Evolutionary conservation across 768 basidiomycete genomes (phyloP), one percentile per base, ranked within the genome.

Genomic region (Rhodotorula diobovata): DNA sequence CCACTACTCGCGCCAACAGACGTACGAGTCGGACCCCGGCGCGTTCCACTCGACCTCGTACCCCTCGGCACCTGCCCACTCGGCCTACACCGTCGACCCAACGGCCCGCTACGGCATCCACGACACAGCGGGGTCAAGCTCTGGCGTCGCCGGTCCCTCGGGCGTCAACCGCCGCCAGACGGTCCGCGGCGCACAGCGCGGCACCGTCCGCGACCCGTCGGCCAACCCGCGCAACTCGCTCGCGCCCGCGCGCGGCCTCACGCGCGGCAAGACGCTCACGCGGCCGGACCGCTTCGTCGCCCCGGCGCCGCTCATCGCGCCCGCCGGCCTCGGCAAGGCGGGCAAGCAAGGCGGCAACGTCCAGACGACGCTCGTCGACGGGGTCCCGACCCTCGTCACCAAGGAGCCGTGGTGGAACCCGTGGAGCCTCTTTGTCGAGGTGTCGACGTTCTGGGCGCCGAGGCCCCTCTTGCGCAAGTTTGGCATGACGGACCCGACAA

Each of bases 261-360:
- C 73, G 30, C 43, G 74, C 16, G 76, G 75, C 79, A 99, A 98
- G 84, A 99, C 96, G 12, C 87, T 99, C 76, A 97, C 91, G 61
- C 86, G 92, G 68, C 96, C 96, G 78, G 96, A 99, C 83, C 88
- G 96, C 67, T 85, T 90, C 79, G 90, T 97, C 60, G 93, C 93
- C 9, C 91, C 93, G 46, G 89, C 90, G 25, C 94, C 95, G 10
- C 88, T 99, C 78, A 94, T 99, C 71, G 92, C 90, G 66, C 92
- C 94, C 12, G 86, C 88, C 18, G 82, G 84, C 1, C 80, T 82
- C 50, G 73, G 67, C 23, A 63, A 35, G 25, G 59, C 46, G 9
- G 76, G 46, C n/a, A 69, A 65, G 20, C 48, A 68, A 64, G 63
- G 67, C 51, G 65, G 76, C 18, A 55, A 57, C 21, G 58, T 66